Percentiles rank a stretch among this genome's conserved stretches.
These are phyloP conservation scores for Diplodia corticola DNA, from an alignment of 2,329 filamentous ascomycete species.

Conservation along the genomic window DNA sequence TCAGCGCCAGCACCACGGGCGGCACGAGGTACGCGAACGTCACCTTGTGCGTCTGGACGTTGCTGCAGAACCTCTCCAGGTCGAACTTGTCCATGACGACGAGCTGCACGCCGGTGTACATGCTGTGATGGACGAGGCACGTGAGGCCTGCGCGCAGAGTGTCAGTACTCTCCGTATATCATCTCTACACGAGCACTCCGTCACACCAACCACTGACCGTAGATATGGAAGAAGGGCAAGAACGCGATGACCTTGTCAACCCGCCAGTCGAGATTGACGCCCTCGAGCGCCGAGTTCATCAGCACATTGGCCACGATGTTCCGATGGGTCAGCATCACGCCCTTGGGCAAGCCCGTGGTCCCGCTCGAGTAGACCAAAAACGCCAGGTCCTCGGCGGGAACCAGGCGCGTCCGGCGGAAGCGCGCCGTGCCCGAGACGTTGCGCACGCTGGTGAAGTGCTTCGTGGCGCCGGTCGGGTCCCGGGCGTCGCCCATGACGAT, in stretches of 20 bases:
- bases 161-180: no score
- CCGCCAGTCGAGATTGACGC: constrained; percentile 56
- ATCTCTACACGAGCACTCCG: no score
- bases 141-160: constrained; percentile 59
- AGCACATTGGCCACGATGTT: constrained; percentile 76
- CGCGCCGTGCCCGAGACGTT: constrained; percentile 62
- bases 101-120: constrained; percentile 65
- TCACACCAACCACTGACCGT: constrained; percentile 68
- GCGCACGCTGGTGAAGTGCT: constrained; percentile 72
- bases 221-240: constrained; percentile 89
- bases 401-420: constrained; percentile 61
- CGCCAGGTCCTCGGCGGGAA: constrained; percentile 71
- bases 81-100: constrained; percentile 80
- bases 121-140: constrained; percentile 67
- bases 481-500: constrained; percentile 71
- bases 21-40: constrained; percentile 83
- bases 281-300: constrained; percentile 43
- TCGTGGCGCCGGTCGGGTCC: constrained; percentile 60
- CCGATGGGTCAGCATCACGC: constrained; percentile 79
- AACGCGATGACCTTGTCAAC: constrained; percentile 76
- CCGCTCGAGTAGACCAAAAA: constrained; percentile 89
- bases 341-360: constrained; percentile 89
- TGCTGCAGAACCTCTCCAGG: constrained; percentile 72
- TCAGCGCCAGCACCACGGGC: constrained; percentile 76
- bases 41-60: constrained; percentile 72